These are phyloP conservation scores for Ceratocystis harringtonii DNA, from an alignment of 2,329 filamentous ascomycete species.

Conservation along the genomic window DNA sequence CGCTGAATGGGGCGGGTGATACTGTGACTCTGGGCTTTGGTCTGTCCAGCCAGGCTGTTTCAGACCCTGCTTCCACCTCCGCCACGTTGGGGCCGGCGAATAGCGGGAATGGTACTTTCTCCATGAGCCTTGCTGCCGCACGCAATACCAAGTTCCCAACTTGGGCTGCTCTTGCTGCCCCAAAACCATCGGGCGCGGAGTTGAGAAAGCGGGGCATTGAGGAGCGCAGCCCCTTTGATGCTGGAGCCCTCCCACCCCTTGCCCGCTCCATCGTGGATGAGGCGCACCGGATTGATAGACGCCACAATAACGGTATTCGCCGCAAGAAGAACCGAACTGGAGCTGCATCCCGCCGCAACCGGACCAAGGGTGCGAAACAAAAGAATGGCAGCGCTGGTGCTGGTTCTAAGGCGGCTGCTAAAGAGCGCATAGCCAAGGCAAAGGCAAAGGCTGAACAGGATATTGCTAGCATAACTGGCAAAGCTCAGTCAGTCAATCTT, in stretches of 20 bases:
- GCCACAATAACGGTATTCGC: not conserved
- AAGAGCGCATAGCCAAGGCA: not conserved
- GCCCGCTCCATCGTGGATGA: slow-evolving; percentile 6
- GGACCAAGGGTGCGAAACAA: too few relatives aligned
- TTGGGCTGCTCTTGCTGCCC: slow-evolving; percentile 19
- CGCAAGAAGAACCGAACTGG: not conserved
- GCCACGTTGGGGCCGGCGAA: slow-evolving; percentile 18
- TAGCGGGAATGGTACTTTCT: slow-evolving; percentile 20
- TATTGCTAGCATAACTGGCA: too few relatives aligned
- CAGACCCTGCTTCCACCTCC: slow-evolving; percentile 17
- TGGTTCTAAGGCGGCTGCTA: too few relatives aligned
- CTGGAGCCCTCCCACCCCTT: not conserved
- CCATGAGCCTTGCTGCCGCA: slow-evolving; percentile 18
- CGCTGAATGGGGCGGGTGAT: slow-evolving; percentile 19
- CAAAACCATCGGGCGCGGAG: not conserved
- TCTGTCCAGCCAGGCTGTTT: slow-evolving; percentile 20
- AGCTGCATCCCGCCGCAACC: too few relatives aligned
- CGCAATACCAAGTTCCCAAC: slow-evolving; percentile 19
- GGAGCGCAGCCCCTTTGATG: not conserved
- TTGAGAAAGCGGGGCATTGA: slow-evolving; percentile 5
- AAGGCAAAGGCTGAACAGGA: not conserved
- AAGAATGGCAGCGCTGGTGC: too few relatives aligned
- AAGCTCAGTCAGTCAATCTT: too few relatives aligned
- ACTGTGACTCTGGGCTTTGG: slow-evolving; percentile 27
- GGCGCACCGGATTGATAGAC: too few relatives aligned